Percentiles rank a stretch among this genome's conserved stretches.
Conservation (phyloP, 1,284 basidiomycete genomes). For the Malassezia vespertilionis region DNA sequence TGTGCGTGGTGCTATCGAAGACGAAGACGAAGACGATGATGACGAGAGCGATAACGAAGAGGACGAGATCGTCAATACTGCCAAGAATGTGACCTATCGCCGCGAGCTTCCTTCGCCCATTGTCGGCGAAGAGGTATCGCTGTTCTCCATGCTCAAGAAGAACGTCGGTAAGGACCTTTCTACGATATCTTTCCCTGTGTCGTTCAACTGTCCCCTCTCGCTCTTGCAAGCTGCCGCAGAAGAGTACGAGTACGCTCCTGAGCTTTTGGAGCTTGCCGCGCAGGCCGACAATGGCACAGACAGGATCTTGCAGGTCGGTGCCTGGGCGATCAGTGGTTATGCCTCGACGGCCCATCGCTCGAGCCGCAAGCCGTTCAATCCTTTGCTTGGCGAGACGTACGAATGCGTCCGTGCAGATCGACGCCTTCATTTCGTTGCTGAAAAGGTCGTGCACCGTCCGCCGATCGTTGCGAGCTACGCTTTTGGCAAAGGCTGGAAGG, state of each 20-base stretch:
- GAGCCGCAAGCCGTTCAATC: conserved; percentile 46
- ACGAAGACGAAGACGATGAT: conserved; percentile 26
- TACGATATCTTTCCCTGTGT: conserved; percentile 47
- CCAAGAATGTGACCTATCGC: conserved; percentile 28
- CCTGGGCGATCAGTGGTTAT: conserved; percentile 42
- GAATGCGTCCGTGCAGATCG: conserved; percentile 45
- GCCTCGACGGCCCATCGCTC: conserved; percentile 40
- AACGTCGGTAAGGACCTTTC: conserved; percentile 56
- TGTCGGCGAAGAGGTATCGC: conserved; percentile 67
- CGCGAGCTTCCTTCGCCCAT: conserved; percentile 55
- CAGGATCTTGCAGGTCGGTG: conserved; percentile 35
- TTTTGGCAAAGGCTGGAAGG: conserved; percentile 41
- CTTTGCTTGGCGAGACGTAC: conserved; percentile 44
- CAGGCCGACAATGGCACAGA: conserved; percentile 35
- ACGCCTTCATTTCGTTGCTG: conserved; percentile 37
- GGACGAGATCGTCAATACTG: background rate
- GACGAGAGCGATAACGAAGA: conserved; percentile 32
- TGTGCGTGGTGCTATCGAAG: conserved; percentile 24
- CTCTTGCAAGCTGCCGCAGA: conserved; percentile 43
- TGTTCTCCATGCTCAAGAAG: conserved; percentile 77
- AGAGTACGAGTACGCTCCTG: conserved; percentile 45
- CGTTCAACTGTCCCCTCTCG: conserved; percentile 46
- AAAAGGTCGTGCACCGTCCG: conserved; percentile 46
- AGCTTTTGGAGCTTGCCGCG: conserved; percentile 39
- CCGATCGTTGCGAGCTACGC: conserved; percentile 41